Evolutionary conservation across 306 rosid species (phyloP), one percentile per base, ranked within the genome.

Genomic region (Psophocarpus tetragonolobus): DNA sequence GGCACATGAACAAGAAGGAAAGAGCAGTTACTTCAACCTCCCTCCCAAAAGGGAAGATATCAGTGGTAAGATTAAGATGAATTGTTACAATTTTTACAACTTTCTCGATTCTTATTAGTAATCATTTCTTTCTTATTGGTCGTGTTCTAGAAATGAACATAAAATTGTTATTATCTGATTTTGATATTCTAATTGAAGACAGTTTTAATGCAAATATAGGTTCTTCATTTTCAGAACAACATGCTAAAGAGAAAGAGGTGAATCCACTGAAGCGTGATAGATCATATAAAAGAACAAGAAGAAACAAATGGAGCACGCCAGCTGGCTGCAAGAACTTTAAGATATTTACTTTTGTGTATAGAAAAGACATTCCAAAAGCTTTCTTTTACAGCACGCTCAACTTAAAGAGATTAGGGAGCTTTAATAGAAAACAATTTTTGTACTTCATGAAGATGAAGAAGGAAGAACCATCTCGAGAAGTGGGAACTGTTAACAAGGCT

Each of bases 371-470:
- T 48, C 82, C 92, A 56, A 63, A 84, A 17, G 66, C 89, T 87
- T 87, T 91, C 65, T 89, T 90, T 66, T 76, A 71, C 50, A 85
- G 86, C 58, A 88, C 87, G 9, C 23, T 89, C 36, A 78, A 80
- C 61, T 67, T 83, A 29, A 92, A 80, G 85, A 84, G 87, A 63
- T 7, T 76, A 20, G 20, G 21, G 69, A 50, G 84, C 70, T n/a
- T 50, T 35, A 66, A 68, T 26, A 86, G 78, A 53, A 82, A 66
- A 29, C 17, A 64, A 38, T 47, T 87, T 86, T 36, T 75, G 26
- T 60, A 51, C 51, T 74, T 77, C 14, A 85, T 58, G 84, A 92
- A 85, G 84, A 92, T 87, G 93, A 90, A 88, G 89, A 92, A 82
- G 72, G 91, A 85, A 76, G 97, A 89, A 48, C 32, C 56, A 18